These are phyloP conservation scores for Cinchona pubescens DNA, from an alignment of 257 asterid species.

Conservation along the genomic window DNA sequence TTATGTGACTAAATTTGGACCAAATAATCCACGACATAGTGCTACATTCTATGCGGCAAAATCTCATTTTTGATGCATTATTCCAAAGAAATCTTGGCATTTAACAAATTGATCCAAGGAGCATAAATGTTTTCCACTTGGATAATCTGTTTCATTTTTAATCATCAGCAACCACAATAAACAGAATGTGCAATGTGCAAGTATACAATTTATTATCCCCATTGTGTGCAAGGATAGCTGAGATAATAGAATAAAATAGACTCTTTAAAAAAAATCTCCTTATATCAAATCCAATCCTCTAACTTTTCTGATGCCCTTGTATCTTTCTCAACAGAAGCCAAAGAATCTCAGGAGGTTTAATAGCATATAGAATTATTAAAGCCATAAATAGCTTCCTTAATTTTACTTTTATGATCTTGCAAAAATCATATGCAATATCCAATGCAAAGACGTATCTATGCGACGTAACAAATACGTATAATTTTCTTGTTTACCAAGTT, in stretches of 20 bases:
- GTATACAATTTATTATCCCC: not conserved
- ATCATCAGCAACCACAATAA: not conserved
- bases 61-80: too few species aligned
- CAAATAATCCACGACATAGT: too few species aligned
- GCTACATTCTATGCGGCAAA: too few species aligned
- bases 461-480: too few species aligned
- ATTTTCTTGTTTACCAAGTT: not conserved
- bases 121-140: not conserved
- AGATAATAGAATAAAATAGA: not conserved
- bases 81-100: not conserved
- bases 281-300: slow-evolving; percentile 4
- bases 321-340: slow-evolving; percentile 7
- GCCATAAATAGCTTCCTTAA: not conserved
- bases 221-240: not conserved
- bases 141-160: not conserved
- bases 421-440: not conserved
- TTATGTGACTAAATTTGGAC: too few species aligned
- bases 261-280: not conserved
- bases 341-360: not conserved
- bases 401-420: not conserved
- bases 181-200: not conserved
- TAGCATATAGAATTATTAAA: not conserved
- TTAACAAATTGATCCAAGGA: not conserved
- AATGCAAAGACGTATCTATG: not conserved
- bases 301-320: slow-evolving; percentile 11